Evolutionary conservation across 495 filamentous ascomycete species (phyloP), one percentile per base, ranked within the genome.

Genomic region (Parachaetomium inaequale): DNA sequence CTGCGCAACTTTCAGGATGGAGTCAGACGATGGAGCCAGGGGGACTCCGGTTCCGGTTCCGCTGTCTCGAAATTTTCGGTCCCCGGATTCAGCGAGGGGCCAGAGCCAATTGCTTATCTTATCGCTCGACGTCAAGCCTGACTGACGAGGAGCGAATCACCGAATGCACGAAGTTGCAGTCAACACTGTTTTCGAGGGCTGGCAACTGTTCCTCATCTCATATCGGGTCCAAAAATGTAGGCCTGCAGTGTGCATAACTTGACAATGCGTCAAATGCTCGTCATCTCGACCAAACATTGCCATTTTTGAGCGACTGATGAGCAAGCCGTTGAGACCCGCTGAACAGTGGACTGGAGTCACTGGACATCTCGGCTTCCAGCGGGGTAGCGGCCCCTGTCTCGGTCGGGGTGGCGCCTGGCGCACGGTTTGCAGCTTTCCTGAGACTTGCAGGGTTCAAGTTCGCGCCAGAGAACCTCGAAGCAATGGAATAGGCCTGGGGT

Each of bases 11-110:
- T 47, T 43, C 53, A 29, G 28, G 43, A 34, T 2, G 17, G 15
- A 38, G 21, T n/a, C 17, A 7, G 3, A 17, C 11, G 60, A 52
- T 38, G 60, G 52, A 62, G 60, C 32, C 42, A 62, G 53, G 45
- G 21, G 45, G 21, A 47, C 52, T 58, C 58, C 58, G 34, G 58
- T 58, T 15, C 58, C 49, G 34, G 53, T 58, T 10, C 45, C 26
- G 8, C 26, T 32, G 49, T 46, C 17, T 34, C 17, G 8, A 46
- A 31, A 32, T 31, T 52, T 52, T 52, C 49, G 49, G 49, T 0
- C 7, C 10, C 28, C 15, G 28, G n/a, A 5, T 32, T 31, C 17
- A 31, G 19, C 7, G 26, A 15, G 14, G 2, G 12, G 47, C 47
- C 45, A 47, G 25, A 19, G 23, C 45, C n/a, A 21, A 12, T 49